Evolutionary conservation across 164 flowering plant genomes (phyloP).

Genomic region (Chimonanthus praecox): DNA sequence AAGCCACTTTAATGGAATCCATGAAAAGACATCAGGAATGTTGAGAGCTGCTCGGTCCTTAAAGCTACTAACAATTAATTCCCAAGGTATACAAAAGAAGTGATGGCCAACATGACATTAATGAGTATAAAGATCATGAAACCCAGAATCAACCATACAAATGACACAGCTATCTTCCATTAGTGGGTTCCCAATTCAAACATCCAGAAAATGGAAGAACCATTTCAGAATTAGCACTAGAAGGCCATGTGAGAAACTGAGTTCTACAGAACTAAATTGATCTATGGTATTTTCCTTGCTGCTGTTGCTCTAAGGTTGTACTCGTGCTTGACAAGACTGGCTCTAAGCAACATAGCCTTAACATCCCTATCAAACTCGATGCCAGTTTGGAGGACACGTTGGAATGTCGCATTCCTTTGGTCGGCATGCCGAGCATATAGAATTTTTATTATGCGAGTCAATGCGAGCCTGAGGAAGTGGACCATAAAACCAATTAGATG

Average conservation of each 20-base stretch:
- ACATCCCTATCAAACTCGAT: slow-evolving; percentile 85
- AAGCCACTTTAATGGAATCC: not conserved
- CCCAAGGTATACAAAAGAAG: not conserved
- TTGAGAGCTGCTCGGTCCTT: not conserved
- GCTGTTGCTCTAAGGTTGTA: slow-evolving; percentile 29
- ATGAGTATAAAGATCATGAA: too few relatives aligned
- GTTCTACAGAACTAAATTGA: not conserved
- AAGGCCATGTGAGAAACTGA: not conserved
- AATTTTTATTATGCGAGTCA: slow-evolving; percentile 94
- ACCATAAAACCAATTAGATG: not conserved
- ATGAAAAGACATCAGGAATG: not conserved
- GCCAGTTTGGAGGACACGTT: slow-evolving; percentile 81
- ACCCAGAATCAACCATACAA: not conserved
- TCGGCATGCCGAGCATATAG: slow-evolving; percentile 95
- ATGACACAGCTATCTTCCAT: not conserved
- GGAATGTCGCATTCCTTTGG: slow-evolving; percentile 91
- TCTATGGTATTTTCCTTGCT: slow-evolving; percentile 40
- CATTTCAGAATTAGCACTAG: not conserved
- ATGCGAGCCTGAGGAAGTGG: slow-evolving; percentile 66
- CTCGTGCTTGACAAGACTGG: slow-evolving; percentile 81
- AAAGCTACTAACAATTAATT: not conserved
- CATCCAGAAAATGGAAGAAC: not conserved
- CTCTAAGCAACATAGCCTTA: slow-evolving; percentile 76
- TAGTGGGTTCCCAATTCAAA: not conserved
- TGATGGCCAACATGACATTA: not conserved